Percentiles rank a stretch among this genome's conserved stretches.
These are phyloP conservation scores for Trichoderma asperellum DNA, from an alignment of 2,329 filamentous ascomycete species.

Conservation along the genomic window DNA sequence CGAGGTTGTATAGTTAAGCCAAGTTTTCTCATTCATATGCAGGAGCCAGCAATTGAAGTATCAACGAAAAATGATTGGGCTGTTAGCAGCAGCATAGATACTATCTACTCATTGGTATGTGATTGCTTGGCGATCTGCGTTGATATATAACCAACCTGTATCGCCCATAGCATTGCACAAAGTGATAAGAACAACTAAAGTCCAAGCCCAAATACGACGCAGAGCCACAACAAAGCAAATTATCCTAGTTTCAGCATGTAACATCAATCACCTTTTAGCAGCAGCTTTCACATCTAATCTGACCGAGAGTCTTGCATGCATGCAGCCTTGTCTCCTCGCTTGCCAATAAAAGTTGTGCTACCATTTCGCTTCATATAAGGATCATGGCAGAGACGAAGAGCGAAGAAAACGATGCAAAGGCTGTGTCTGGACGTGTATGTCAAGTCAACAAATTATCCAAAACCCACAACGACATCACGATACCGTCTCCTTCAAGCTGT, in stretches of 20 bases:
- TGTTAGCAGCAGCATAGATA: too few species aligned
- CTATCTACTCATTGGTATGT: too few species aligned
- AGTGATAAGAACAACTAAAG: not conserved
- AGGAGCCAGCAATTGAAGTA: too few species aligned
- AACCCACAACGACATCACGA: not conserved
- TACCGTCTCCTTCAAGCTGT: not conserved
- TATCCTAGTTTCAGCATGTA: not conserved
- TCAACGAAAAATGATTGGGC: too few species aligned
- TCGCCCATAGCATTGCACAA: not conserved
- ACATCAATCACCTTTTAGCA: not conserved
- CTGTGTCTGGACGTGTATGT: not conserved
- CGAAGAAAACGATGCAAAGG: not conserved
- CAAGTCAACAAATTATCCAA: not conserved
- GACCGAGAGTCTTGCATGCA: not conserved
- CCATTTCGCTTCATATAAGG: not conserved
- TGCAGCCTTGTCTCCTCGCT: not conserved
- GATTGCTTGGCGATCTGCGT: too few species aligned
- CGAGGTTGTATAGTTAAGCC: too few species aligned
- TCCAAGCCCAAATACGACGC: not conserved
- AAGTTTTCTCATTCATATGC: too few species aligned
- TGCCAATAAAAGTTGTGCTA: not conserved
- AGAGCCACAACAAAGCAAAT: not conserved
- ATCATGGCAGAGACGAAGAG: not conserved
- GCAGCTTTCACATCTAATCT: not conserved
- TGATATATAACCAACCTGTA: too few species aligned